Conservation (phyloP, 2,329 filamentous ascomycete genomes). For the Xylaria sp. region DNA sequence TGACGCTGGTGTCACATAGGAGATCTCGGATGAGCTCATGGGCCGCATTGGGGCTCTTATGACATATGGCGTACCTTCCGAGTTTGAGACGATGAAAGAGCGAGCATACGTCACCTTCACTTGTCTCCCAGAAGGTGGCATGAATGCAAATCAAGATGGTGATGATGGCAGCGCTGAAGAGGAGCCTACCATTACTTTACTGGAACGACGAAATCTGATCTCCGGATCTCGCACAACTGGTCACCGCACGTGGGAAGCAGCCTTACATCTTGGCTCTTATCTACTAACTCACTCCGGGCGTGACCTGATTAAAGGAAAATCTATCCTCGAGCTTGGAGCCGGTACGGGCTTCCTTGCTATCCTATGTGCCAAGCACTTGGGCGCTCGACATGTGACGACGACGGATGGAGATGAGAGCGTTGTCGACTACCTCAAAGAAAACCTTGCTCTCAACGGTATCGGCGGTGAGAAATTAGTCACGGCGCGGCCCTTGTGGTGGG, state of each 20-base stretch:
- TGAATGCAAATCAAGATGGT: background rate
- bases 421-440: constrained; percentile 57
- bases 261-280: constrained; percentile 67
- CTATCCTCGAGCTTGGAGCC: constrained; percentile 67
- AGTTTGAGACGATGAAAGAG: constrained; percentile 55
- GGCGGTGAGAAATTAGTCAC: constrained; percentile 36
- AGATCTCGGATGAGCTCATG: constrained; percentile 67
- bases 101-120: constrained; percentile 68
- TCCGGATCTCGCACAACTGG: constrained; percentile 67
- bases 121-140: constrained; percentile 39
- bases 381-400: constrained; percentile 57
- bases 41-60: constrained; percentile 59
- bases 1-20: constrained; percentile 35
- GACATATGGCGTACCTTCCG: constrained; percentile 43
- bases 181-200: constrained; percentile 54
- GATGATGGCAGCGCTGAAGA: constrained; percentile 28
- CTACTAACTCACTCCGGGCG: constrained; percentile 54
- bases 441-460: constrained; percentile 56
- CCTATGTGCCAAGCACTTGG: constrained; percentile 64
- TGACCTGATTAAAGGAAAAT: constrained; percentile 54
- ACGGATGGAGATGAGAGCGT: constrained; percentile 67
- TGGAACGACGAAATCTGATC: constrained; percentile 60
- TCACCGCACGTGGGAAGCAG: constrained; percentile 72
- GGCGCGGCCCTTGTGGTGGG: constrained; percentile 46
- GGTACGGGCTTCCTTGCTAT: constrained; percentile 71